A percentile compares a stretch with the other conserved stretches of the same genome.
phyloP scores from a whole-genome alignment of 2,329 filamentous ascomycete species.

The Colletotrichum truncatum region DNA sequence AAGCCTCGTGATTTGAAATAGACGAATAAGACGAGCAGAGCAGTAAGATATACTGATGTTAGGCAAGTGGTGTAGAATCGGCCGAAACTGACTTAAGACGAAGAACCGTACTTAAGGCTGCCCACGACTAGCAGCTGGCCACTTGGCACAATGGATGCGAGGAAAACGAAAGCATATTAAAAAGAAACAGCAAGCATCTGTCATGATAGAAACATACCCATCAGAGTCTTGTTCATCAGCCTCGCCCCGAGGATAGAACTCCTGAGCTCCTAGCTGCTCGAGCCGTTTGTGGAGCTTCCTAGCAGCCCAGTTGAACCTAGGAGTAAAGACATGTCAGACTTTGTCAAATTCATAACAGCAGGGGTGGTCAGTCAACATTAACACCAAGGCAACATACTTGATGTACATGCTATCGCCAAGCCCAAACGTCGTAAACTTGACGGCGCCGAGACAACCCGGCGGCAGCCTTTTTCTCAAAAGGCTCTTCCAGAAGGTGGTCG shows the following conservation, averaged over 20 bases:
- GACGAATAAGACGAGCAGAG: no score
- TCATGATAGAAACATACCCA: slow-evolving; percentile 68
- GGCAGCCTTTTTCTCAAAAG: slow-evolving; percentile 82
- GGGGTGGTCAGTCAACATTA: no score
- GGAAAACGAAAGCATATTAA: background rate
- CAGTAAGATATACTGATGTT: no score
- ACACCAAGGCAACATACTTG: slow-evolving; percentile 73
- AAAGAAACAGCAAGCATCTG: background rate
- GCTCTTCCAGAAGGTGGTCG: slow-evolving; percentile 83
- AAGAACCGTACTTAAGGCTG: no score
- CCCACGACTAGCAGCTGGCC: no score
- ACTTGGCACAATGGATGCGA: no score
- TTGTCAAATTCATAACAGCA: background rate
- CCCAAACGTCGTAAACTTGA: slow-evolving; percentile 87
- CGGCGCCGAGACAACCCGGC: slow-evolving; percentile 70
- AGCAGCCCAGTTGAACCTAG: slow-evolving; percentile 90
- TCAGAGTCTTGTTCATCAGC: slow-evolving; percentile 94
- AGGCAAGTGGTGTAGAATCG: no score
- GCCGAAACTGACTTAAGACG: no score
- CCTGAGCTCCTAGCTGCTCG: slow-evolving; percentile 80
- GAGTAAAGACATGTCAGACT: background rate
- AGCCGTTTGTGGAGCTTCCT: slow-evolving; percentile 88
- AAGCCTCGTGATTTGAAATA: no score
- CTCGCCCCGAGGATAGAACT: slow-evolving; percentile 82
- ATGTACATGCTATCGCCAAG: slow-evolving; percentile 94